Evolutionary conservation across 805 yeast species (phyloP).

Genomic region (Grigorovia transvaalensis): DNA sequence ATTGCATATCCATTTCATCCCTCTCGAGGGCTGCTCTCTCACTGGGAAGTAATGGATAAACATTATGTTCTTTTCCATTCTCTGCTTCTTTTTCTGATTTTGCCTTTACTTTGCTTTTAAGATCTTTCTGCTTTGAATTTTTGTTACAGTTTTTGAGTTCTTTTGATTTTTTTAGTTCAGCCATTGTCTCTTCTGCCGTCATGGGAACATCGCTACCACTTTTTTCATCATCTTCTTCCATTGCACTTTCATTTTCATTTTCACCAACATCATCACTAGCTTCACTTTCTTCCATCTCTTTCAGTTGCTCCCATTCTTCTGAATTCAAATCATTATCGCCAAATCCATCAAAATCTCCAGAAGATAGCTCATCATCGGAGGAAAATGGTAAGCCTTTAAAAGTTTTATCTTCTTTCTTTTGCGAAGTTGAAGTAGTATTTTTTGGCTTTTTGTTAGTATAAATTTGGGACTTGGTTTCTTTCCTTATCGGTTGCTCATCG

Average conservation of each 20-base stretch:
- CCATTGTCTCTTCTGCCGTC: conserved; percentile 36
- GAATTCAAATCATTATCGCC: conserved; percentile 31
- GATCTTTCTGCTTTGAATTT: conserved; percentile 13
- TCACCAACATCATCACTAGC: conserved; percentile 21
- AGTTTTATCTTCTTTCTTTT: neutral
- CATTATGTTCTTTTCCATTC: conserved; percentile 8
- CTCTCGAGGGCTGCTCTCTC: conserved; percentile 40
- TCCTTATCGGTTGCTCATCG: neutral
- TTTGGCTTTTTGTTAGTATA: neutral
- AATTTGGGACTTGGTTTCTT: too few relatives aligned
- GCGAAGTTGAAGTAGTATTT: neutral
- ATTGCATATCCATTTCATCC: conserved; percentile 72
- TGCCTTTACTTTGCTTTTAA: conserved; percentile 1
- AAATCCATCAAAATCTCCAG: conserved; percentile 36
- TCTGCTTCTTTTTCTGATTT: conserved; percentile 11
- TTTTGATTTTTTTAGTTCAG: conserved; percentile 29
- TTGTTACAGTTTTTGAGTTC: conserved; percentile 8
- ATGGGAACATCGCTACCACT: conserved; percentile 26
- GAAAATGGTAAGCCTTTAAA: conserved; percentile 26
- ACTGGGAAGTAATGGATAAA: conserved; percentile 29
- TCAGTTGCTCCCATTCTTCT: conserved; percentile 26
- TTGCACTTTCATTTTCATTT: conserved; percentile 17
- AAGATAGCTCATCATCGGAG: conserved; percentile 34
- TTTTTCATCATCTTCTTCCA: conserved; percentile 28
- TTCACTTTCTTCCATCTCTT: conserved; percentile 19